These are phyloP conservation scores for Daldinia grandis DNA, from an alignment of 495 filamentous ascomycete genomes.

Conservation along the genomic window DNA sequence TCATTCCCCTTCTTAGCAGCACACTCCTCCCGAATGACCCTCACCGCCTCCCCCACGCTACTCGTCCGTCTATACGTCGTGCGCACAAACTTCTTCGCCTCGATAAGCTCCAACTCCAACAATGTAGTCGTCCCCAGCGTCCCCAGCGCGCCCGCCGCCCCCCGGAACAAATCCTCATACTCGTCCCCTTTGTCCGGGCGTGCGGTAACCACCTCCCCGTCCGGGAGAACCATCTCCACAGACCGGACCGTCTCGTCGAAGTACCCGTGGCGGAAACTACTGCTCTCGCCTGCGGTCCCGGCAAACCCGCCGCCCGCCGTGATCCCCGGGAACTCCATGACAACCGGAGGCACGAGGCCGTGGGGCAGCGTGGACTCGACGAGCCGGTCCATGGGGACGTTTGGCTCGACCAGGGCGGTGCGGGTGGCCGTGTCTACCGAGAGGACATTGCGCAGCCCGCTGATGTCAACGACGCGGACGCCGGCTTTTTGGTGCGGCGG, in stretches of 20 bases:
- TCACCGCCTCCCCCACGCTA: constrained; percentile 55
- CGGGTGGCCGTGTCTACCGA: constrained; percentile 50
- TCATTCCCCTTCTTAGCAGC: constrained; percentile 43
- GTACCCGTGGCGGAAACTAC: constrained; percentile 65
- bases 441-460: constrained; percentile 48
- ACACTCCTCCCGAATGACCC: constrained; percentile 45
- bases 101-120: constrained; percentile 62
- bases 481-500: constrained; percentile 46
- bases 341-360: constrained; percentile 64
- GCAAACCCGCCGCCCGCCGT: constrained; percentile 70
- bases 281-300: constrained; percentile 68
- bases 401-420: constrained; percentile 67
- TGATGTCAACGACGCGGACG: constrained; percentile 53
- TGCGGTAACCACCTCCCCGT: constrained; percentile 59
- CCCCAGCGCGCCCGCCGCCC: constrained; percentile 65
- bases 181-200: constrained; percentile 40
- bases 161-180: constrained; percentile 61
- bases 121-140: constrained; percentile 65
- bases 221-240: constrained; percentile 68
- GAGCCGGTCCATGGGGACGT: constrained; percentile 70
- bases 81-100: constrained; percentile 64
- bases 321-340: constrained; percentile 72
- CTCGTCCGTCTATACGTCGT: constrained; percentile 61
- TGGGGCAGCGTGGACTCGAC: constrained; percentile 61
- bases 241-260: constrained; percentile 63